Base-by-base conservation (phyloP, 148 eudicot genomes). In the Pharnaceum exiguum region DNA sequence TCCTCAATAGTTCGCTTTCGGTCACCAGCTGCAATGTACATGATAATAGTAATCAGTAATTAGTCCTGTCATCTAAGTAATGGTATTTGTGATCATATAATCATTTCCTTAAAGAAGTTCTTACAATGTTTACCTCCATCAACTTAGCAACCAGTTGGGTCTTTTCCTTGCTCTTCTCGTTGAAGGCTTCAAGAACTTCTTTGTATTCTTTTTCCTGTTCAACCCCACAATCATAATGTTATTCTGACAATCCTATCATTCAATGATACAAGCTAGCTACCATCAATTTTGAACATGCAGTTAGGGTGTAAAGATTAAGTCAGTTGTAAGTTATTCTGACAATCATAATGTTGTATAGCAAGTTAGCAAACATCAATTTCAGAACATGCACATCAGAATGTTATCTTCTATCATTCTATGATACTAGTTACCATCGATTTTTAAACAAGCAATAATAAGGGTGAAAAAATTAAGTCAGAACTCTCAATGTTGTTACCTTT, bases 121-220 rank as follows among this genome's bases (percentile, higher is more conserved):
- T 15, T 12, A 3, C 1, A 10, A 15, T 24, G 38, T 18, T 55
- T 77, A 83, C 89, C 83, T 83, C 89, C 71, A 72, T 60, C 57
- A 83, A 42, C 73, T 78, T 83, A 49, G 77, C 71, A 67, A 83
- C 71, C 11, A 80, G 67, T 26, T 69, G 79, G 29, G 75, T 54
- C 40, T 83, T 83, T 65, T 83, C 85, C 74, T 69, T 75, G 77
- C 58, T 80, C 69, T 77, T 83, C 42, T 80, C 85, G 60, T 80
- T 75, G 49, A 72, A 70, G 39, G 78, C 75, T 37, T 75, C 85
- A 8, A 80, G 60, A 2, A 70, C 65, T 58, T 80, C 85, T 68
- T 65, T 83, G 69, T 83, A 83, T 35, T 83, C 89, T 52, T 62
- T 73, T 44, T 83, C 85, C 85, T 83, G 60, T 28, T 26, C 21